Evolutionary conservation across 805 yeast genomes (phyloP), one percentile per base, ranked within the genome.

Genomic region (Ogataea naganishii): DNA sequence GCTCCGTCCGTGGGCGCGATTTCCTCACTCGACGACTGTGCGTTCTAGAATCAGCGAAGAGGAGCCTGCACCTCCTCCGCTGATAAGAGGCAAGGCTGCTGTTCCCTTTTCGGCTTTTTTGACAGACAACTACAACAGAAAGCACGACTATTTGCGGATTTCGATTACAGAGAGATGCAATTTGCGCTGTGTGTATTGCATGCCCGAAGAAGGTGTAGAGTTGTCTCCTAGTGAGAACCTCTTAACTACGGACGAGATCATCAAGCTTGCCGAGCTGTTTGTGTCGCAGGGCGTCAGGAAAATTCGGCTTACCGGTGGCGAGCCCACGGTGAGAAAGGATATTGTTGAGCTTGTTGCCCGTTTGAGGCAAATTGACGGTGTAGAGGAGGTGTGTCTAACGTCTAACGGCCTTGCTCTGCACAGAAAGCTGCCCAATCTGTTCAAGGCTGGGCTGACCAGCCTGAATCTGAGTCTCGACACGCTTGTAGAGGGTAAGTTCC

Each of bases 141-240:
- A 52, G 19, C 76, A 70, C 36, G 65, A 68, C 36, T 70, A 70
- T 33, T 41, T 70, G 30, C 46, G 75, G 21, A 70, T 70, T 14
- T 63, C 72, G 17, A 56, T 70, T 19, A 66, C 75, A 0, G 76
- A 70, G 36, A 37, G 70, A 14, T 69, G 75, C 36, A 69, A 69
- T 38, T 41, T 69, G 14, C 37, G 62, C 16, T 64, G 70, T 34
- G 47, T 58, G 12, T 70, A 70, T 39, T 70, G 75, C 38, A 70
- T 70, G 76, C 76, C 76, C 0, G 72, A 66, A 32, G 71, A 69
- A 30, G 76, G 76, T 5, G 60, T 70, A 3, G 64, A 60, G n/a
- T 42, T 70, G 16, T 59, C 68, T 14, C 70, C 72, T 6, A 42
- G 50, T 3, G 58, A 55, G 4, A 39, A 60, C 8, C 46, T 68